Conservation (phyloP, 305 asterid species). For the Ilex paraguariensis region DNA sequence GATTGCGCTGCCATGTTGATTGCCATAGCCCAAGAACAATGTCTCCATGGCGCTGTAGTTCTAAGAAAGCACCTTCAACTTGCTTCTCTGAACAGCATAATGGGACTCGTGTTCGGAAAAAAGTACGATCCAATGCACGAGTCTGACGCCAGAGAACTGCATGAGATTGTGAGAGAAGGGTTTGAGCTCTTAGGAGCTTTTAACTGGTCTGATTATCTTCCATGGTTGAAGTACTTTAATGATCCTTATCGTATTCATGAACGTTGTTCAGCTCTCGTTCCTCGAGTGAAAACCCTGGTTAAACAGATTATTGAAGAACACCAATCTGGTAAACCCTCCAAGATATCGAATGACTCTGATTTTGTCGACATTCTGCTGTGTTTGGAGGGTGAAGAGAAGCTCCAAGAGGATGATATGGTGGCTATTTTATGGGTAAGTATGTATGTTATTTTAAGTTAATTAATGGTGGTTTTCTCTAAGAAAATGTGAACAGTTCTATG, state of each 20-base stretch:
- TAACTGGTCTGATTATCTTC: conserved; percentile 68
- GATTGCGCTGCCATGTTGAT: conserved; percentile 42
- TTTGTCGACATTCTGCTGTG: conserved; percentile 56
- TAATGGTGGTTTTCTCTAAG: neutral
- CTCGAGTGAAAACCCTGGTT: conserved; percentile 39
- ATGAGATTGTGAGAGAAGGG: conserved; percentile 52
- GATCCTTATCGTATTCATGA: conserved; percentile 41
- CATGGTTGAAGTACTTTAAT: conserved; percentile 42
- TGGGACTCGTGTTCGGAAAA: conserved; percentile 53
- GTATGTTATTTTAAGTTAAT: too few species aligned
- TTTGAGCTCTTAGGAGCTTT: conserved; percentile 63
- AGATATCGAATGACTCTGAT: conserved; percentile 20
- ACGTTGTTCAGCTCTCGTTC: conserved; percentile 38
- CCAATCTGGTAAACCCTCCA: conserved; percentile 5
- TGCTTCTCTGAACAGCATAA: conserved; percentile 45
- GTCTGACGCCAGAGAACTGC: conserved; percentile 34
- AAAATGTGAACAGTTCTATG: neutral
- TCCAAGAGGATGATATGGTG: conserved; percentile 51
- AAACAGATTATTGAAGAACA: conserved; percentile 41
- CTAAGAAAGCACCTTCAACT: conserved; percentile 45
- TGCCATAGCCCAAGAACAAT: conserved; percentile 36
- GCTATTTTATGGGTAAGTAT: conserved; percentile 61
- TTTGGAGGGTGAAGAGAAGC: conserved; percentile 50
- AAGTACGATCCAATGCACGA: conserved; percentile 26
- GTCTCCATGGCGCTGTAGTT: conserved; percentile 28